Evolutionary conservation across 352 stramenopile species (phyloP).

Genomic region (Phytophthora nicotianae): DNA sequence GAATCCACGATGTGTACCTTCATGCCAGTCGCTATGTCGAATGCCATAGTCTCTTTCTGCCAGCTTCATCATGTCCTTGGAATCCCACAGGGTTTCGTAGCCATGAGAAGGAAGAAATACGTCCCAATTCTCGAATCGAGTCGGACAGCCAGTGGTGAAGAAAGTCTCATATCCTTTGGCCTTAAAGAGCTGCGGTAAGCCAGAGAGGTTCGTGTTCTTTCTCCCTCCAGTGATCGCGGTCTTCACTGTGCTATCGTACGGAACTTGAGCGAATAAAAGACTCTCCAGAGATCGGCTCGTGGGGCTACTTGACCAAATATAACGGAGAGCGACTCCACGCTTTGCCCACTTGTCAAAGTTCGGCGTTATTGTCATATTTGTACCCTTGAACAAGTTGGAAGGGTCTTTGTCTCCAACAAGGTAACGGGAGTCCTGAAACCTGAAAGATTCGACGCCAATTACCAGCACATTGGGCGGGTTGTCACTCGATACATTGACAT

Average conservation of each 20-base stretch:
- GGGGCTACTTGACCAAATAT: constrained; percentile 59
- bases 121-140: not conserved
- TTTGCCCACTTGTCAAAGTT: constrained; percentile 58
- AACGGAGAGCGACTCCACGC: constrained; percentile 49
- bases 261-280: not conserved
- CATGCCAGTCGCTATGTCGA: constrained; percentile 33
- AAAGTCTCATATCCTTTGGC: not conserved
- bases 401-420: constrained; percentile 46
- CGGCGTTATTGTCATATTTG: constrained; percentile 41
- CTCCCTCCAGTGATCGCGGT: not conserved
- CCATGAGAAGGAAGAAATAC: not conserved
- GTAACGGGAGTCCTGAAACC: constrained; percentile 55
- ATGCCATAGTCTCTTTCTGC: constrained; percentile 21
- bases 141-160: not conserved
- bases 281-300: constrained; percentile 38
- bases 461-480: constrained; percentile 55
- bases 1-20: constrained; percentile 12
- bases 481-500: constrained; percentile 35
- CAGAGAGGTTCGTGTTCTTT: not conserved
- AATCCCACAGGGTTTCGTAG: not conserved
- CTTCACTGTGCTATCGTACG: not conserved
- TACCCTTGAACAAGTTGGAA: constrained; percentile 41
- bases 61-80: not conserved
- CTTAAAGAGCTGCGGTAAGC: not conserved
- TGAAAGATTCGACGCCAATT: constrained; percentile 58